phyloP scores from a whole-genome alignment of 768 basidiomycete species.

The Kockovaella imperatae region DNA sequence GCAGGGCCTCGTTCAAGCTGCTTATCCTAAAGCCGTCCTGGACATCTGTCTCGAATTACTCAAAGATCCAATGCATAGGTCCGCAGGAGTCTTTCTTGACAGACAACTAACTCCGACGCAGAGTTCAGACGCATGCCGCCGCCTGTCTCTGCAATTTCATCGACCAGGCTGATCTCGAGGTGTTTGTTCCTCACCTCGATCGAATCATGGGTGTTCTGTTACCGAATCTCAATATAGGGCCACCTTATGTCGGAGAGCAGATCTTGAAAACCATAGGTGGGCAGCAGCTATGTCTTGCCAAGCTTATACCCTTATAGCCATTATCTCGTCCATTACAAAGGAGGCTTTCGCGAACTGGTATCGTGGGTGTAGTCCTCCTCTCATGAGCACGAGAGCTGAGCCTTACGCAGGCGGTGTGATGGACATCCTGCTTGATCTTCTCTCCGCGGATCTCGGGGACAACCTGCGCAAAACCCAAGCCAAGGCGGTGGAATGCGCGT shows the following conservation, averaged over 20 bases:
- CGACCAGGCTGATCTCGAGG: constrained; percentile 69
- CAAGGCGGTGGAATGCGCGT: constrained; percentile 88
- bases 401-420: constrained; percentile 51
- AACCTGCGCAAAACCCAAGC: constrained; percentile 60
- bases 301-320: constrained; percentile 48
- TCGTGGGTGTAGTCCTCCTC: constrained; percentile 4
- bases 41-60: constrained; percentile 63
- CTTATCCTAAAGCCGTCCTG: constrained; percentile 34
- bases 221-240: constrained; percentile 8
- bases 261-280: constrained; percentile 64
- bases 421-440: constrained; percentile 68
- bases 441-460: constrained; percentile 61
- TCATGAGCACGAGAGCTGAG: not conserved
- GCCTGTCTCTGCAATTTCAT: constrained; percentile 87
- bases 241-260: constrained; percentile 71
- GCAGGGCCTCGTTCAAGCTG: not conserved
- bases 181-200: constrained; percentile 68
- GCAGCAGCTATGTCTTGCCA: not conserved
- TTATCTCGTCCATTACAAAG: constrained; percentile 82
- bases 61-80: constrained; percentile 68
- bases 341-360: constrained; percentile 53
- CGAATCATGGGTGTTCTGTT: constrained; percentile 63
- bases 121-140: constrained; percentile 79
- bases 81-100: constrained; percentile 16
- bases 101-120: constrained; percentile 40